phyloP scores from a whole-genome alignment of 805 yeast species.

The Debaryomyces prosopidis region DNA sequence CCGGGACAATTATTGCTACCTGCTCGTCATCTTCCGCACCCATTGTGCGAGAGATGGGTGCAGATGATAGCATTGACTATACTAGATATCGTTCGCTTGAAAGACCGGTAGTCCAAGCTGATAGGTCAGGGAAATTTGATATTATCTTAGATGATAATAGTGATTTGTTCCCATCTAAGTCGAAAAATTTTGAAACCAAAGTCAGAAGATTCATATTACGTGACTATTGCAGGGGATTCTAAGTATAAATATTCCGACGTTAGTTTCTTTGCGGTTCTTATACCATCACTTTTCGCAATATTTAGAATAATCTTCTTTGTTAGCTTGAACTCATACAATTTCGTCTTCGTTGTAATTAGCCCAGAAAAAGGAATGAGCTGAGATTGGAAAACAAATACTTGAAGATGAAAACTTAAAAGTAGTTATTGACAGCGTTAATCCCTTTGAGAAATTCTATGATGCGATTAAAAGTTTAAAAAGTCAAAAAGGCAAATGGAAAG shows the following conservation, averaged over 20 bases:
- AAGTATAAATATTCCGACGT: slow-evolving; percentile 32
- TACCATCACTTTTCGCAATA: background rate
- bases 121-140: slow-evolving; percentile 49
- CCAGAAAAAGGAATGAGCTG: slow-evolving; percentile 13
- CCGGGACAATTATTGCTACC: slow-evolving; percentile 54
- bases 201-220: slow-evolving; percentile 48
- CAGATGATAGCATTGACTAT: slow-evolving; percentile 59
- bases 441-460: slow-evolving; percentile 47
- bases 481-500: slow-evolving; percentile 66
- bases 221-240: slow-evolving; percentile 59
- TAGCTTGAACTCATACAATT: background rate
- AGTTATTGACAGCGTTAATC: slow-evolving; percentile 53
- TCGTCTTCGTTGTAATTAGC: no score
- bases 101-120: slow-evolving; percentile 34
- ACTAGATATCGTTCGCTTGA: slow-evolving; percentile 37
- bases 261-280: background rate
- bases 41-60: slow-evolving; percentile 52
- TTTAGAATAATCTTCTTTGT: background rate
- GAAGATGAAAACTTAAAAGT: slow-evolving; percentile 45
- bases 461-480: slow-evolving; percentile 52
- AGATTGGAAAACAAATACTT: slow-evolving; percentile 37
- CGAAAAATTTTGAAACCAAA: slow-evolving; percentile 46
- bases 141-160: slow-evolving; percentile 64
- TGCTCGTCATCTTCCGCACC: slow-evolving; percentile 52
- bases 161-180: slow-evolving; percentile 46